Evolutionary conservation across 305 asterid genomes (phyloP).

Genomic region (Solanum hybrid): DNA sequence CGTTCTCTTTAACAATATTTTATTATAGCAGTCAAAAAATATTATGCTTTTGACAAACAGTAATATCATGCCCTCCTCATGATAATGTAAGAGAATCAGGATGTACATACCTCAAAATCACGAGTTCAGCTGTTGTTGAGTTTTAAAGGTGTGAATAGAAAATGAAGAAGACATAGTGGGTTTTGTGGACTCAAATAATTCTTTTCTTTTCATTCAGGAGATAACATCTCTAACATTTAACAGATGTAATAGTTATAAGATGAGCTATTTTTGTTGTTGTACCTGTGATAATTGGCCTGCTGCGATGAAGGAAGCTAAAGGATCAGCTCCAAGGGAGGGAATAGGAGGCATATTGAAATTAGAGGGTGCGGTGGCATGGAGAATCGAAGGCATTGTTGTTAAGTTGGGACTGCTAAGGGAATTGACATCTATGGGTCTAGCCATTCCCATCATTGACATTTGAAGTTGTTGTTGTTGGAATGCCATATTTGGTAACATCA

Average conservation of each 20-base stretch:
- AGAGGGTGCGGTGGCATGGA: neutral
- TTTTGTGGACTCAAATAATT: neutral
- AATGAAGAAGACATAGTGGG: neutral
- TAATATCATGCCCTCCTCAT: neutral
- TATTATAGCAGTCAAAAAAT: neutral
- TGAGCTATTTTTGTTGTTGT: neutral
- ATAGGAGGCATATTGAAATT: neutral
- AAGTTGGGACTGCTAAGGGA: neutral
- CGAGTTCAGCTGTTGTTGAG: neutral
- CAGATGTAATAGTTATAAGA: neutral
- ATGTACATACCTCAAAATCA: neutral
- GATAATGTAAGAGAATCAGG: neutral
- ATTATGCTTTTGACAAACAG: neutral
- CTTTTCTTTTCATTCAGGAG: neutral
- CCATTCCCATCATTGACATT: neutral
- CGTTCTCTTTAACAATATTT: neutral
- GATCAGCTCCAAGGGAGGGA: neutral
- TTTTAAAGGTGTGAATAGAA: neutral
- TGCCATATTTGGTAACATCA: neutral
- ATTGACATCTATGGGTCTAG: neutral
- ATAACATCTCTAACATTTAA: neutral
- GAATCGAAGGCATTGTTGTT: neutral
- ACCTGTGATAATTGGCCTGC: neutral
- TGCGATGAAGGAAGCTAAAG: neutral
- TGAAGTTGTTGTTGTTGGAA: neutral